These are phyloP conservation scores for Ceratobasidium sp. DNA, from an alignment of 1,284 basidiomycete genomes.

Conservation along the genomic window DNA sequence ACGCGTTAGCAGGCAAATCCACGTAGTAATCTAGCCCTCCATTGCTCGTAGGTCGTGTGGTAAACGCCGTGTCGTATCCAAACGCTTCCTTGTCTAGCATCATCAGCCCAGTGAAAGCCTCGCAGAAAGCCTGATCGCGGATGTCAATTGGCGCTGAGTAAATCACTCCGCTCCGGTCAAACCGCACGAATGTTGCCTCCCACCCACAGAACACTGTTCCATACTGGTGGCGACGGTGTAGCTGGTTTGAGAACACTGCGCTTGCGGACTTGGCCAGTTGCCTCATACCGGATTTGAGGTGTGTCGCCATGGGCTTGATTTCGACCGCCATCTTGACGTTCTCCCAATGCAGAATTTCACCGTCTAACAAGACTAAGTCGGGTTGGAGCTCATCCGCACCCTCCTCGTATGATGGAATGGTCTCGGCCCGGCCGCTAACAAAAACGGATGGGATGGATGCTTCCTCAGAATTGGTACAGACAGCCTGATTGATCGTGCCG, in stretches of 20 bases:
- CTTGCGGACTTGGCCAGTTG: constrained; percentile 22
- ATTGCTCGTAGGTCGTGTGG: neutral
- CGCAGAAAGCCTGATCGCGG: neutral
- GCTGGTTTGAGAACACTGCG: constrained; percentile 21
- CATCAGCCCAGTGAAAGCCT: constrained; percentile 13
- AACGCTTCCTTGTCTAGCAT: constrained; percentile 14
- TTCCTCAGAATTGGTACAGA: neutral
- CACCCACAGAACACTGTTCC: neutral
- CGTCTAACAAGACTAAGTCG: constrained; percentile 15
- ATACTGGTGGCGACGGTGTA: constrained; percentile 24
- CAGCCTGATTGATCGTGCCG: constrained; percentile 20
- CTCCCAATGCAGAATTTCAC: neutral
- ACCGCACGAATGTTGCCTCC: constrained; percentile 21
- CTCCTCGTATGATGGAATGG: neutral
- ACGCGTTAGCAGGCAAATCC: constrained; percentile 14
- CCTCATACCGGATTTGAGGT: neutral
- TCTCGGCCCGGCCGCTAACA: too few relatives aligned
- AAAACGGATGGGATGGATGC: too few relatives aligned
- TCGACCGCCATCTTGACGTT: neutral
- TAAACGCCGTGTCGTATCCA: constrained; percentile 29
- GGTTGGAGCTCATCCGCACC: neutral
- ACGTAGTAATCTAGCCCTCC: constrained; percentile 18
- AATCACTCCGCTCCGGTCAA: constrained; percentile 23
- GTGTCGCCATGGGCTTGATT: too few relatives aligned
- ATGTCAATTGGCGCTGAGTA: constrained; percentile 13